Evolutionary conservation across 2,329 filamentous ascomycete genomes (phyloP).

Genomic region (Aspergillus puulaauensis): DNA sequence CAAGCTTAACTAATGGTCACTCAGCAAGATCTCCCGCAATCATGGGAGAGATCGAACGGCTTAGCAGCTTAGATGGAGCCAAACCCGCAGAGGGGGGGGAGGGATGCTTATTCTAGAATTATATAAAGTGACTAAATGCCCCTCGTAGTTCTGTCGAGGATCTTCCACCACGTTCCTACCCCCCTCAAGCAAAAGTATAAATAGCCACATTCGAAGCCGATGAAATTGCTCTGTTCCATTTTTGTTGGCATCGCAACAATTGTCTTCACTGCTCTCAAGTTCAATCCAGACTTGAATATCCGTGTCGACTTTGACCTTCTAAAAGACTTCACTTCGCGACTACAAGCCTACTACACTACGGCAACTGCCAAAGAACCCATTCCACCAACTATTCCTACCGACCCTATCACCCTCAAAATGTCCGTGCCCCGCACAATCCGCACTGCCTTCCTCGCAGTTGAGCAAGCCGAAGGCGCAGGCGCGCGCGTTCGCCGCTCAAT

Average conservation of each 20-base stretch:
- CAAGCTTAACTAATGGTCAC: background rate
- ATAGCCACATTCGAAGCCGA: conserved; percentile 24
- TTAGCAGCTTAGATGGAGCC: background rate
- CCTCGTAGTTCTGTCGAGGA: background rate
- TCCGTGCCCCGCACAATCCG: conserved; percentile 72
- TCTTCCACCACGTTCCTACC: conserved; percentile 24
- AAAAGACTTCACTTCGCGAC: conserved; percentile 11
- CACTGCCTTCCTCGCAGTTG: conserved; percentile 78
- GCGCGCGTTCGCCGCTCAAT: conserved; percentile 84
- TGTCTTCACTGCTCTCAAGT: conserved; percentile 16
- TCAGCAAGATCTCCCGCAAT: background rate
- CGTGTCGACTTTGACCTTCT: conserved; percentile 19
- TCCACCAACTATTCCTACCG: conserved; percentile 25
- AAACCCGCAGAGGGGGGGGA: background rate
- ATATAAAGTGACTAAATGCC: conserved; percentile 29
- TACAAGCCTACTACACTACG: conserved; percentile 16
- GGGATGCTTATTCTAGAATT: conserved; percentile 14
- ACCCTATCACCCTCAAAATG: conserved; percentile 52
- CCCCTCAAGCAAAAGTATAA: conserved; percentile 26
- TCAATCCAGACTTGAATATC: conserved; percentile 18
- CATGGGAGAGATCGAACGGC: background rate
- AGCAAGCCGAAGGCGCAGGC: conserved; percentile 85
- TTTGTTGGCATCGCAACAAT: conserved; percentile 39
- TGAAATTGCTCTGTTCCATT: conserved; percentile 38
- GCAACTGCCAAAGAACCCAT: conserved; percentile 7